These are phyloP conservation scores for Coprinopsis sp. DNA, from an alignment of 768 basidiomycete species.

Conservation along the genomic window DNA sequence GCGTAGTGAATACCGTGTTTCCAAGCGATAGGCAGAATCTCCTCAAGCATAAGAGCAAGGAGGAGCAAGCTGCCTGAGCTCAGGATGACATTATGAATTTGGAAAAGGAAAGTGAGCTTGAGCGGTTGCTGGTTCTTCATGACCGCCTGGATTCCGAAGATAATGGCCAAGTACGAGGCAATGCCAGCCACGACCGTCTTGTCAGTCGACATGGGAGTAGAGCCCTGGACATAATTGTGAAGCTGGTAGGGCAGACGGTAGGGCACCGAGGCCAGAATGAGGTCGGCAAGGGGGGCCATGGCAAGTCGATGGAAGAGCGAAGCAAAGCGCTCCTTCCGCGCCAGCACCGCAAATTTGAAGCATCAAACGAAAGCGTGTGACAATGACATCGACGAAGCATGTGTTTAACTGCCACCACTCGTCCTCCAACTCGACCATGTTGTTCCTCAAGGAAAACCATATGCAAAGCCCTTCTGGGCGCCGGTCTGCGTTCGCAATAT, in stretches of 20 bases:
- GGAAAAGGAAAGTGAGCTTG: conserved; percentile 81
- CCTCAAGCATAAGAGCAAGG: conserved; percentile 86
- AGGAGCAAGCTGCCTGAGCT: conserved; percentile 81
- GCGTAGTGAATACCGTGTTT: conserved; percentile 68
- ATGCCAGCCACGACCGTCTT: conserved; percentile 68
- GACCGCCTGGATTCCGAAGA: conserved; percentile 78
- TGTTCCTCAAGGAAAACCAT: too few relatives aligned
- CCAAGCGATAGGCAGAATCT: conserved; percentile 77
- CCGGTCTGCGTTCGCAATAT: too few relatives aligned
- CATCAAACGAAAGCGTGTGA: too few relatives aligned
- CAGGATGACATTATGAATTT: conserved; percentile 86
- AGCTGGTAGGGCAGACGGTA: conserved; percentile 54
- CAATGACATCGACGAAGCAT: too few relatives aligned
- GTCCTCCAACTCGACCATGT: too few relatives aligned
- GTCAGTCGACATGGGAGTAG: conserved; percentile 80
- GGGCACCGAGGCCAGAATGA: conserved; percentile 56
- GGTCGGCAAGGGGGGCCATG: conserved; percentile 74
- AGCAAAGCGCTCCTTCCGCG: conserved; percentile 11
- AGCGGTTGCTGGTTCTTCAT: conserved; percentile 76
- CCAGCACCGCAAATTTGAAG: conserved; percentile 24
- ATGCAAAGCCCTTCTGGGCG: too few relatives aligned
- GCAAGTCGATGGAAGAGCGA: conserved; percentile 24
- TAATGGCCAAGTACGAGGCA: conserved; percentile 76
- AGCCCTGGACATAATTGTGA: conserved; percentile 63
- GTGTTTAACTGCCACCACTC: too few relatives aligned